Percentiles rank a stretch among this genome's conserved stretches.
These are phyloP conservation scores for Candida loeiensis DNA, from an alignment of 805 yeast species.

Conservation along the genomic window DNA sequence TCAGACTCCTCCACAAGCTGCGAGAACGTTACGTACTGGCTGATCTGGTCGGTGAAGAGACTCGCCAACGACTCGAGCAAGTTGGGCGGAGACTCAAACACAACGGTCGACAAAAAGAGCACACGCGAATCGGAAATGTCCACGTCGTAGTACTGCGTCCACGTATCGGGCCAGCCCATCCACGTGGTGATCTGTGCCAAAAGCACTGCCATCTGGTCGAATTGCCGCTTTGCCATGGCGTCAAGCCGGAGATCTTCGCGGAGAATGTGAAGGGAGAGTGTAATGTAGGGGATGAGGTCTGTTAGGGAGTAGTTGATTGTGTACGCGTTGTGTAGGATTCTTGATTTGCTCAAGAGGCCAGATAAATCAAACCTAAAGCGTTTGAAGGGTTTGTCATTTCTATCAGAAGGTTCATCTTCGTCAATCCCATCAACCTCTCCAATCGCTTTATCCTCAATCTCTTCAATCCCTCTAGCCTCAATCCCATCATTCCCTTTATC, in stretches of 20 bases:
- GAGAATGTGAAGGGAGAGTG: conserved; percentile 67
- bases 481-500: background rate
- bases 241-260: conserved; percentile 73
- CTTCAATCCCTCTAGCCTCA: no score
- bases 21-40: conserved; percentile 61
- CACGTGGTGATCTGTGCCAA: conserved; percentile 60
- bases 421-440: no score
- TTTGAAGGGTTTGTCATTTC: no score
- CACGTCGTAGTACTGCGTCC: conserved; percentile 57
- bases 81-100: conserved; percentile 58
- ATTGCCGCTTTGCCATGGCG: conserved; percentile 34
- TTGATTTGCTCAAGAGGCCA: conserved; percentile 31
- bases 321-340: conserved; percentile 22
- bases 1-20: conserved; percentile 62
- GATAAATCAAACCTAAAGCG: no score
- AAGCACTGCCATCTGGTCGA: conserved; percentile 46
- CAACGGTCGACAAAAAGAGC: conserved; percentile 42
- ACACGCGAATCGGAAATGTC: conserved; percentile 32
- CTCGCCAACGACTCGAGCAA: conserved; percentile 54
- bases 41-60: conserved; percentile 39
- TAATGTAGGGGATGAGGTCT: conserved; percentile 59
- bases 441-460: no score
- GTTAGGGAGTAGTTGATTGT: conserved; percentile 39
- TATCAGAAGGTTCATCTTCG: no score
- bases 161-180: conserved; percentile 70